These are phyloP conservation scores for Dendrobium chrysotoxum DNA, from an alignment of 106 monocot genomes.

Conservation along the genomic window DNA sequence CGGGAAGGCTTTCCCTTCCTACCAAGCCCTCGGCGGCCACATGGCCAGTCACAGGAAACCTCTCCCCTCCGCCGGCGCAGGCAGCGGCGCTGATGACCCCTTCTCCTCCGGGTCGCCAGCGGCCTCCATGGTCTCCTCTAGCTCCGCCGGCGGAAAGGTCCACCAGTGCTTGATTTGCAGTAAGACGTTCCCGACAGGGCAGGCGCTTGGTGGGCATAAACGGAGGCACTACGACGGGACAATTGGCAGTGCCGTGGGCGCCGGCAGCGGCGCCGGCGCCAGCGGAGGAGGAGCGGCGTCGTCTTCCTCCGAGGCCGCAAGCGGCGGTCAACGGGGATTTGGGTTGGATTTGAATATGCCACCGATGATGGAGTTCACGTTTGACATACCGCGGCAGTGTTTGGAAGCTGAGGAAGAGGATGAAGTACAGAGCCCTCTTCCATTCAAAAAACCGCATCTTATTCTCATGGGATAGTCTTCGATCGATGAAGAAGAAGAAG, in stretches of 20 bases:
- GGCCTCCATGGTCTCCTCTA: slow-evolving; percentile 8
- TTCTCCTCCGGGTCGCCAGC: background rate
- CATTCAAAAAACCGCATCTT: slow-evolving; percentile 34
- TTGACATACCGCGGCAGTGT: slow-evolving; percentile 11
- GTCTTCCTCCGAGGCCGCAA: background rate
- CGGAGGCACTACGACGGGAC: slow-evolving; percentile 47
- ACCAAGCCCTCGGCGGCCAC: slow-evolving; percentile 62
- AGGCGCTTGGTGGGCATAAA: slow-evolving; percentile 69
- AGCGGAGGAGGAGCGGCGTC: background rate
- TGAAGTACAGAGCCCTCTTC: slow-evolving; percentile 53
- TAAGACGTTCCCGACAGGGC: slow-evolving; percentile 44
- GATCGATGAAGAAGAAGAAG: background rate
- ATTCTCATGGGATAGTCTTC: background rate
- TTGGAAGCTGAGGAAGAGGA: slow-evolving; percentile 31
- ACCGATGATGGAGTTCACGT: slow-evolving; percentile 19
- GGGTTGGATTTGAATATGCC: slow-evolving; percentile 42
- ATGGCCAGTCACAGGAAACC: slow-evolving; percentile 33
- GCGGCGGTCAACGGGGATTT: slow-evolving; percentile 9
- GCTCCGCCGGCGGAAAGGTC: slow-evolving; percentile 2
- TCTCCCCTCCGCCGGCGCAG: background rate
- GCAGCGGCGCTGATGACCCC: background rate
- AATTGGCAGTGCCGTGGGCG: slow-evolving; percentile 11
- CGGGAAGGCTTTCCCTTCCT: slow-evolving; percentile 44
- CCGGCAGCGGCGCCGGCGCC: background rate
- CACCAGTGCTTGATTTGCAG: slow-evolving; percentile 39